Conservation (phyloP, 345 rosid species). For the Populus alba region DNA sequence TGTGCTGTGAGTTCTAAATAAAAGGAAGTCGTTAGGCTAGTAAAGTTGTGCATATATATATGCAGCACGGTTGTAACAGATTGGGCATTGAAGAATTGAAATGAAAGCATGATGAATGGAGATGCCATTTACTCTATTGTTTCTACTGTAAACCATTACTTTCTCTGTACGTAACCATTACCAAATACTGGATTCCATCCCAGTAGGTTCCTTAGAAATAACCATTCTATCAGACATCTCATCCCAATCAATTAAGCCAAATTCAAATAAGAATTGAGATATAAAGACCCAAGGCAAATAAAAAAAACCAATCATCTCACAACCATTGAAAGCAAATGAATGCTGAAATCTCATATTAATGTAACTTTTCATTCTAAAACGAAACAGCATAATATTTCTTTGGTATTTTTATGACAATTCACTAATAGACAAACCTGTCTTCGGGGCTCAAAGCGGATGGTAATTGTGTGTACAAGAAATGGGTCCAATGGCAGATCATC, state of each 20-base stretch:
- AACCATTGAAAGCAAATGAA: background rate
- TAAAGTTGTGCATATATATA: too few species aligned
- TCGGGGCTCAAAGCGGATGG: conserved; percentile 94
- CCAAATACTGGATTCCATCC: too few species aligned
- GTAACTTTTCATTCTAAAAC: background rate
- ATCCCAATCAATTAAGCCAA: background rate
- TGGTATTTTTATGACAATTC: background rate
- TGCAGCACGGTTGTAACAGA: too few species aligned
- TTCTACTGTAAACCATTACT: too few species aligned
- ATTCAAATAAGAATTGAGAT: background rate
- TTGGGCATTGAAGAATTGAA: too few species aligned
- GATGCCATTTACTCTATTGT: too few species aligned
- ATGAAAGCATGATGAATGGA: too few species aligned
- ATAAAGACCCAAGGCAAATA: background rate
- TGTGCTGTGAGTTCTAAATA: too few species aligned
- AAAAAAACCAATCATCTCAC: background rate
- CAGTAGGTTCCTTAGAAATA: too few species aligned
- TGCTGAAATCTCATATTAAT: background rate
- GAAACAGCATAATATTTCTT: background rate
- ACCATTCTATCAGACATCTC: too few species aligned
- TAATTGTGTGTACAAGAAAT: conserved; percentile 84
- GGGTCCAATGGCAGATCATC: conserved; percentile 95
- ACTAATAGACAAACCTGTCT: conserved; percentile 61
- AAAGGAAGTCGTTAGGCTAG: too few species aligned
- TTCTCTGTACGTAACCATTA: too few species aligned